A percentile compares a stretch with the other conserved stretches of the same genome.
phyloP scores from a whole-genome alignment of 257 asterid genomes.

The Solanum tarijense region DNA sequence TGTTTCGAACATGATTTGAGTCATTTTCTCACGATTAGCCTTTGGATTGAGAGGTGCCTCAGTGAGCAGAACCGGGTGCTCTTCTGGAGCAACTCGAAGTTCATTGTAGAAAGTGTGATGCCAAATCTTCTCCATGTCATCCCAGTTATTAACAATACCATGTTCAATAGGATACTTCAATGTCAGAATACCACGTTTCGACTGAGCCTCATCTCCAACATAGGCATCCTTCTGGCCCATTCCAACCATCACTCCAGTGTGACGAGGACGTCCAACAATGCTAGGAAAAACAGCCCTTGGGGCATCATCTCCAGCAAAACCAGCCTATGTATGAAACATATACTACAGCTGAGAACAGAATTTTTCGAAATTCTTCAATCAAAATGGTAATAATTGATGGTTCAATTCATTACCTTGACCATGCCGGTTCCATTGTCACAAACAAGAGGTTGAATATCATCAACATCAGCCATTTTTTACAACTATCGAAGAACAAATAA shows the following conservation, averaged over 20 bases:
- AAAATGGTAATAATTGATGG: neutral
- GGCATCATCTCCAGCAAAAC: slow-evolving; percentile 6
- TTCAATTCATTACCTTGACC: slow-evolving; percentile 1
- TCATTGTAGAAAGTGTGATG: slow-evolving; percentile 1
- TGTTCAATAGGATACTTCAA: slow-evolving; percentile 1
- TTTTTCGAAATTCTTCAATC: neutral
- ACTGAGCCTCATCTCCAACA: slow-evolving; percentile 1
- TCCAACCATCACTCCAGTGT: slow-evolving; percentile 3
- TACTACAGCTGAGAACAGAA: neutral
- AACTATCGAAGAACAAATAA: neutral
- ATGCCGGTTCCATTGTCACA: slow-evolving; percentile 3
- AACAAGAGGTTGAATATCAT: slow-evolving; percentile 4
- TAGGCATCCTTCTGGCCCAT: slow-evolving; percentile 3
- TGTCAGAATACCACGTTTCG: neutral
- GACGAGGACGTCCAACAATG: slow-evolving; percentile 1
- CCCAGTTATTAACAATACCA: slow-evolving; percentile 1
- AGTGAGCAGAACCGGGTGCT: neutral
- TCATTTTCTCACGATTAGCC: slow-evolving; percentile 5
- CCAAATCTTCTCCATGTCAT: slow-evolving; percentile 8
- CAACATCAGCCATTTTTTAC: neutral
- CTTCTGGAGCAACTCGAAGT: slow-evolving; percentile 6
- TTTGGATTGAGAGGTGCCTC: slow-evolving; percentile 1
- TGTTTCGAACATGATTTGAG: slow-evolving; percentile 1
- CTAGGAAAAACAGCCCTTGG: neutral
- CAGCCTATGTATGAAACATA: neutral